phyloP scores from a whole-genome alignment of 2,329 filamentous ascomycete genomes.

The Botryotinia globosa region DNA sequence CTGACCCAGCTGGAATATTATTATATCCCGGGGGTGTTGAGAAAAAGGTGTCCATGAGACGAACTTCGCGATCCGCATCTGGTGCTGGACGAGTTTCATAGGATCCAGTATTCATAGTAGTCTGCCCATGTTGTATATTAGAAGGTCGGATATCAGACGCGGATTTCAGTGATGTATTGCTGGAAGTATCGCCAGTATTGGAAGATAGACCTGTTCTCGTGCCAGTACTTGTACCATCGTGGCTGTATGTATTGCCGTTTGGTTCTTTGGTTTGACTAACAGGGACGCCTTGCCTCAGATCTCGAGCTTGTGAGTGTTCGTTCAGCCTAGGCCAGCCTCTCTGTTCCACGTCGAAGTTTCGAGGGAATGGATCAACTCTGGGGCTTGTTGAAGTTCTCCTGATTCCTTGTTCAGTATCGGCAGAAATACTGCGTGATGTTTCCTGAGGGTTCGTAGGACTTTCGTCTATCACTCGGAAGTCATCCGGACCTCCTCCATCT shows the following conservation, averaged over 20 bases:
- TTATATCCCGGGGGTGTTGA: constrained; percentile 27
- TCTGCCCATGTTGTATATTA: constrained; percentile 29
- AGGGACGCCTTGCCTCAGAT: not conserved
- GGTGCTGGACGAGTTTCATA: constrained; percentile 53
- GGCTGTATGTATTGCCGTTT: constrained; percentile 20
- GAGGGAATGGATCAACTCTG: constrained; percentile 17
- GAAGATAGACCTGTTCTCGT: constrained; percentile 31
- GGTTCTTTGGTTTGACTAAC: constrained; percentile 1
- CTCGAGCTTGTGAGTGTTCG: constrained; percentile 11
- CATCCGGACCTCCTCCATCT: constrained; percentile 7
- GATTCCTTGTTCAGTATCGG: not conserved
- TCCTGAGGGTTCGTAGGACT: not conserved
- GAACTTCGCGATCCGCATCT: constrained; percentile 25
- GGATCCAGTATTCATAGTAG: constrained; percentile 45
- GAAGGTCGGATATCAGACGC: constrained; percentile 43
- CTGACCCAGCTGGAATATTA: constrained; percentile 25
- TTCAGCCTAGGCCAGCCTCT: constrained; percentile 27
- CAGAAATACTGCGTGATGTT: not conserved
- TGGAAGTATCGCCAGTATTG: constrained; percentile 41
- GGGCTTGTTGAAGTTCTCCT: constrained; percentile 14
- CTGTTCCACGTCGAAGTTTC: constrained; percentile 17
- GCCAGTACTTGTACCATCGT: constrained; percentile 43
- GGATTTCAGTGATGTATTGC: constrained; percentile 59
- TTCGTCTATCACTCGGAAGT: not conserved
- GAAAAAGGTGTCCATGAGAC: constrained; percentile 37